Evolutionary conservation across 805 yeast species (phyloP).

Genomic region (Yarrowia sp.): DNA sequence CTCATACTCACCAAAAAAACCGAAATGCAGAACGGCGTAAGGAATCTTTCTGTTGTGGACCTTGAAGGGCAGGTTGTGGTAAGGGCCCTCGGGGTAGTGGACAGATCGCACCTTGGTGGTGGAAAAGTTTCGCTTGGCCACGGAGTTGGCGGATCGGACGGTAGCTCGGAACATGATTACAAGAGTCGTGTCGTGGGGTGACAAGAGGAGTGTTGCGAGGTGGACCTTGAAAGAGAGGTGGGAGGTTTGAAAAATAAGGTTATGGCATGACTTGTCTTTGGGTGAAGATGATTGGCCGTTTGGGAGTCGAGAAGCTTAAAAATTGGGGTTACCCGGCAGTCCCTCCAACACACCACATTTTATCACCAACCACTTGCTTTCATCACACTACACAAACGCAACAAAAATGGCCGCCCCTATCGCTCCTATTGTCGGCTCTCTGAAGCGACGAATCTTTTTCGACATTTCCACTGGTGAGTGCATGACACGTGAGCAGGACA

Average conservation of each 20-base stretch:
- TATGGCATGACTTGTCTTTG: conserved; percentile 31
- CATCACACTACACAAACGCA: neutral
- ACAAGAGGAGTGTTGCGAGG: neutral
- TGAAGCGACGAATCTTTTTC: conserved; percentile 79
- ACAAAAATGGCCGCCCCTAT: conserved; percentile 70
- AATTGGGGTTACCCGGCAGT: neutral
- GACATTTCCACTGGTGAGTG: conserved; percentile 72
- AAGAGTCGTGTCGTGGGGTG: conserved; percentile 14
- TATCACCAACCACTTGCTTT: conserved; percentile 5
- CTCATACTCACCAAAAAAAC: conserved; percentile 64
- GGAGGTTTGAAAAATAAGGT: conserved; percentile 16
- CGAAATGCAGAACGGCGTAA: conserved; percentile 80
- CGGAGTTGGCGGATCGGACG: conserved; percentile 41
- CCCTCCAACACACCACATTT: conserved; percentile 1
- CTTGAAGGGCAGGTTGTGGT: conserved; percentile 92
- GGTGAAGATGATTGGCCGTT: neutral
- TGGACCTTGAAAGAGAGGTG: neutral
- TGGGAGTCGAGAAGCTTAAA: neutral
- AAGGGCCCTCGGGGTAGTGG: conserved; percentile 80
- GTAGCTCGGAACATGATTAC: conserved; percentile 40
- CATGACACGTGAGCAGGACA: neutral
- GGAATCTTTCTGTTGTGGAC: conserved; percentile 94
- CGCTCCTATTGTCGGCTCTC: conserved; percentile 84
- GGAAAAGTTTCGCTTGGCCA: conserved; percentile 48
- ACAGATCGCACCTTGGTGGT: conserved; percentile 51